phyloP scores from a whole-genome alignment of 2,329 filamentous ascomycete genomes.

The Pyrenophora teres region DNA sequence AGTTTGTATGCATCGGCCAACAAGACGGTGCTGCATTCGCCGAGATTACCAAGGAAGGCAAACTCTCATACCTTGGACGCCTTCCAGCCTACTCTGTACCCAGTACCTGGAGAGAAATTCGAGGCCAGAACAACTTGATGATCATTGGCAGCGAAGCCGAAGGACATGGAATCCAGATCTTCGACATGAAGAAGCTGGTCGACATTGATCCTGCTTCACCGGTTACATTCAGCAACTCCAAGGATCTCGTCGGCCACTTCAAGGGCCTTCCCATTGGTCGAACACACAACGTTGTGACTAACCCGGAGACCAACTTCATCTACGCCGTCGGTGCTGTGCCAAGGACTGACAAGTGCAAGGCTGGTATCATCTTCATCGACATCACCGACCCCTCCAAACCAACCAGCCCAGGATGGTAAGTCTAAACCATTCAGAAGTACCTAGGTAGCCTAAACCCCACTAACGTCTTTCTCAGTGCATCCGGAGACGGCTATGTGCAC shows the following conservation, averaged over 20 bases:
- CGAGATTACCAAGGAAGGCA: slow-evolving; percentile 57
- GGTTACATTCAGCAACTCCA: slow-evolving; percentile 41
- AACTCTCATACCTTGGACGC: slow-evolving; percentile 59
- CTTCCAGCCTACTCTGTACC: slow-evolving; percentile 55
- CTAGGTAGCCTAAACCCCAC: background rate
- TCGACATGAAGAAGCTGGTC: slow-evolving; percentile 61
- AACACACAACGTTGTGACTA: slow-evolving; percentile 48
- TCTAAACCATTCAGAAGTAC: background rate
- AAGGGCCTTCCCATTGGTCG: slow-evolving; percentile 43
- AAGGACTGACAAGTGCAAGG: slow-evolving; percentile 51
- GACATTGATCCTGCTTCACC: slow-evolving; percentile 41
- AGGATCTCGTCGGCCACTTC: slow-evolving; percentile 43
- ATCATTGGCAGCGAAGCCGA: slow-evolving; percentile 49
- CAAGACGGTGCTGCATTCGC: slow-evolving; percentile 60
- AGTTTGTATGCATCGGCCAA: slow-evolving; percentile 61
- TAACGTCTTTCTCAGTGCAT: slow-evolving; percentile 43
- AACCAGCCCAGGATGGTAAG: slow-evolving; percentile 55
- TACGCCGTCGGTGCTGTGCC: slow-evolving; percentile 46
- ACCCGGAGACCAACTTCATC: slow-evolving; percentile 45
- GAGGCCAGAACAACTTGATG: slow-evolving; percentile 51
- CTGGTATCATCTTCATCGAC: slow-evolving; percentile 65
- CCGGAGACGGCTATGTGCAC: slow-evolving; percentile 63
- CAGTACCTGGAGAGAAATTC: slow-evolving; percentile 60
- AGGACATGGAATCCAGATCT: slow-evolving; percentile 64
- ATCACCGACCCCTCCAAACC: slow-evolving; percentile 60